Evolutionary conservation across 2,329 filamentous ascomycete species (phyloP), one percentile per base, ranked within the genome.

Genomic region (Phoma sp.): DNA sequence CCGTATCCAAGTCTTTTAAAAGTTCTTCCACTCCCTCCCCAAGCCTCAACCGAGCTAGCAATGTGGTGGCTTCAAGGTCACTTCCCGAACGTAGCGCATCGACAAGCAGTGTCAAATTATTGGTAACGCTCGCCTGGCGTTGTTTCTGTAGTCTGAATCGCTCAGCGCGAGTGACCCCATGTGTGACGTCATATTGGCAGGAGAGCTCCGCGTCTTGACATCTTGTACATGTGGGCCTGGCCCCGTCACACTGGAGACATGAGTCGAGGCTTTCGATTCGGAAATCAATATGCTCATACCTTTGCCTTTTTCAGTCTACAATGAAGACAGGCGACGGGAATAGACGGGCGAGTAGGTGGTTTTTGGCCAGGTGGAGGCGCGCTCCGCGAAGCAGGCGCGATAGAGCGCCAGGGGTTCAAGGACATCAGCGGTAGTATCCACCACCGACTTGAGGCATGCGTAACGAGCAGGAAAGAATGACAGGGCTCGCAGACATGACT

Each of bases 31-130:
- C 32, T 27, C 22, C 22, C n/a, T 46, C 43, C 13, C 43, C 33
- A 13, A 37, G 43, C 33, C 43, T 24, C 33, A 46, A 46, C 23
- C 43, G 43, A 37, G 43, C 43, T 24, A 46, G 24, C 8, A 46
- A 14, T 9, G 24, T 46, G 10, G 43, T 18, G 7, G 43, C 43
- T n/a, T 29, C 43, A 14, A 37, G 3, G 13, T 46, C 43, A 14
- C 22, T 37, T 13, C 43, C 32, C 3, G 33, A 29, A 13, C 33
- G 33, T 25, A 37, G n/a, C n/a, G 35, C 9, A 37, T 36, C 32
- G 6, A 45, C 32, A 9, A 45, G 23, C 5, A 11, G n/a, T 7
- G 23, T 24, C 23, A 45, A 13, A 18, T 45, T 45, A 7, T 33
- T 14, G 4, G 42, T 27, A 2, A n/a, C 11, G n/a, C 22, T 46